Conservation (phyloP, 2,329 filamentous ascomycete species). For the Exophiala bonariae region DNA sequence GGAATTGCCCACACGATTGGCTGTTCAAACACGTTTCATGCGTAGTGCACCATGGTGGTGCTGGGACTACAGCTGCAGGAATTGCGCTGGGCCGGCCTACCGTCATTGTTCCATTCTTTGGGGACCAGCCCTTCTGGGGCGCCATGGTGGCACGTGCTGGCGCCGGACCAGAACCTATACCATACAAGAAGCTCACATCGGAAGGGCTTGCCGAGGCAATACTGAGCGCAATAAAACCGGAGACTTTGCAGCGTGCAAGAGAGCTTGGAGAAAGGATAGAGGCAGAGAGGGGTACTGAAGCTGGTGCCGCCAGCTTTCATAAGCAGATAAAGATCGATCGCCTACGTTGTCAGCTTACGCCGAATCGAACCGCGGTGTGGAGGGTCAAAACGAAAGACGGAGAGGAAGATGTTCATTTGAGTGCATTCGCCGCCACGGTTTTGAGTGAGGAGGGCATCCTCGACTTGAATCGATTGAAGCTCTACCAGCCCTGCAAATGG, state of each 20-base stretch:
- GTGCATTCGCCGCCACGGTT: slow-evolving; percentile 68
- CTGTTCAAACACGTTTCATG: slow-evolving; percentile 56
- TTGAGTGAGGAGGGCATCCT: slow-evolving; percentile 65
- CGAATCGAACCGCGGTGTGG: slow-evolving; percentile 71
- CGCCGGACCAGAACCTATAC: slow-evolving; percentile 69
- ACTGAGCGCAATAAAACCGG: slow-evolving; percentile 56
- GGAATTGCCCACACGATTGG: slow-evolving; percentile 59
- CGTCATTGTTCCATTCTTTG: slow-evolving; percentile 57
- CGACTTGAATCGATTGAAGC: slow-evolving; percentile 67
- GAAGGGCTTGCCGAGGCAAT: slow-evolving; percentile 67
- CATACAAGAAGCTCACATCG: slow-evolving; percentile 64
- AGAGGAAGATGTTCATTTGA: slow-evolving; percentile 54
- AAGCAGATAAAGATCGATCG: slow-evolving; percentile 63
- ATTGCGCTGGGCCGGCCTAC: slow-evolving; percentile 53
- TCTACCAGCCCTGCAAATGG: slow-evolving; percentile 66
- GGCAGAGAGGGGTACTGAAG: slow-evolving; percentile 62
- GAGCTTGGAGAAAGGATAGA: slow-evolving; percentile 64
- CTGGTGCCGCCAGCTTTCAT: slow-evolving; percentile 68
- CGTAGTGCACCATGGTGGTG: slow-evolving; percentile 49
- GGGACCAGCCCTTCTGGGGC: slow-evolving; percentile 76
- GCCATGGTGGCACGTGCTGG: slow-evolving; percentile 70
- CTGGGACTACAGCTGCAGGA: slow-evolving; percentile 47
- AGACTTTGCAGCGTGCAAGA: slow-evolving; percentile 56
- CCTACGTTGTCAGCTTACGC: slow-evolving; percentile 68
- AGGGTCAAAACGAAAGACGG: slow-evolving; percentile 57